Evolutionary conservation across 257 asterid genomes (phyloP), one percentile per base, ranked within the genome.

Genomic region (Asclepias syriaca): DNA sequence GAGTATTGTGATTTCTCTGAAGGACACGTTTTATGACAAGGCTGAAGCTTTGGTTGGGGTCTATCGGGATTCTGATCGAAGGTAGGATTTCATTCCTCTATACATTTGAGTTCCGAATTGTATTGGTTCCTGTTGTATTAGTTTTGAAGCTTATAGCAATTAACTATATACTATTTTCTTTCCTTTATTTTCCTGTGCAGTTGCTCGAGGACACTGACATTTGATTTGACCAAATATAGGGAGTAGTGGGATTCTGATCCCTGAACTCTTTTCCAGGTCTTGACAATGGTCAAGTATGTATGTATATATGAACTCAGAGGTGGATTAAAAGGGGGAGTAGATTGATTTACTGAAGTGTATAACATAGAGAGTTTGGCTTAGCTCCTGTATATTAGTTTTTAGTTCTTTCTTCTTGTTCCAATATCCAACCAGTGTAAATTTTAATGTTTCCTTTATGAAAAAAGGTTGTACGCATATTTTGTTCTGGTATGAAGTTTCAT

Each of bases 1-100:
- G 84, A 95, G 98, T 82, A 95, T 95, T 15, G 99, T 95, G 77
- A 95, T 95, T 56, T 95, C 99, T 5, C 96, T 92, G 59, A 95
- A 95, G 86, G 99, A 95, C 73, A 86, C 88, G 64, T 95, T 92
- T 79, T 92, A 95, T 32, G 99, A 95, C 79, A 95, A 95, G 82
- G 99, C 99, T 57, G 96, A 95, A 84, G 98, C 99, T 58, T 70
- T 95, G 85, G 96, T 95, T 78, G 99, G 99, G 66, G 98, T 95
- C 72, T 95, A 87, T 83, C 83, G 98, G 75, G 99, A 95, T 79
- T 80, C 96, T 0, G 97, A 88, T 64, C 79, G 76, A 81, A 84
- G 95, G 99, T 94, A 73, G 85, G 66, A 55, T 34, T 34, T 68
- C 40, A 59, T 66, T 22, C 65, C 10, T 11, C 29, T n/a, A 1